Percentiles rank a stretch among this genome's conserved stretches.
These are phyloP conservation scores for Fusarium equiseti DNA, from an alignment of 2,329 filamentous ascomycete species.

Conservation along the genomic window DNA sequence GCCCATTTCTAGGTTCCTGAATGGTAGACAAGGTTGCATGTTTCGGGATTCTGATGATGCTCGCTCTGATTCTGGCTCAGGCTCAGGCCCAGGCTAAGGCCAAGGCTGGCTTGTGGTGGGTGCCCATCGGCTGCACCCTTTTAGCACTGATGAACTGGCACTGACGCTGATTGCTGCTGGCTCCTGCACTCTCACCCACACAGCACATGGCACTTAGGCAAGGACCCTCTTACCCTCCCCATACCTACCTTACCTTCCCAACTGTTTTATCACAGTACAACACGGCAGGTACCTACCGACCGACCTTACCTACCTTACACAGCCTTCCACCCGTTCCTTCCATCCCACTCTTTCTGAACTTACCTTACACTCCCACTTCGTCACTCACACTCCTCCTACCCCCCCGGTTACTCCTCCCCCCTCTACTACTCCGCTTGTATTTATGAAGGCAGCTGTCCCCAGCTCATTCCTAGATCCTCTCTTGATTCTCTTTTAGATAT, in stretches of 20 bases:
- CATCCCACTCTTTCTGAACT: constrained; percentile 30
- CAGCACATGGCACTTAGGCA: constrained; percentile 34
- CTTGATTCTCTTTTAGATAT: constrained; percentile 47
- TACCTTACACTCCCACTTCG: constrained; percentile 34
- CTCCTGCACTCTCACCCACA: constrained; percentile 20
- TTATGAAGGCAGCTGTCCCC: constrained; percentile 49
- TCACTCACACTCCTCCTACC: constrained; percentile 20
- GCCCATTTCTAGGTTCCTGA: constrained; percentile 35
- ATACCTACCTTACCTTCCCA: neutral
- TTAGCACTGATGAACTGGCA: constrained; percentile 35
- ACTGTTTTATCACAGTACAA: constrained; percentile 22
- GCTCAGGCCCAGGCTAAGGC: neutral
- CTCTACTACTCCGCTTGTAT: constrained; percentile 47
- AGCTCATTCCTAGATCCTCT: constrained; percentile 45
- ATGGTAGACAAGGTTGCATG: constrained; percentile 22
- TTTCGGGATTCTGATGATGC: constrained; percentile 29
- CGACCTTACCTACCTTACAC: constrained; percentile 32
- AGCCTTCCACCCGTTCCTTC: constrained; percentile 41
- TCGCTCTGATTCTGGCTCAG: constrained; percentile 1
- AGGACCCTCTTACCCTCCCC: constrained; percentile 31
- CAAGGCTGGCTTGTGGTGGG: constrained; percentile 29
- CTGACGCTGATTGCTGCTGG: constrained; percentile 21
- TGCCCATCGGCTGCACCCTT: constrained; percentile 26
- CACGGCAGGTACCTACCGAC: constrained; percentile 22
- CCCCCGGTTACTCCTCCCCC: constrained; percentile 35